Evolutionary conservation across 129 eudicot species (phyloP).

Genomic region (Helianthus annuus): HanXRQr2.0-SUNRISE NC_035443.2:167782921-167783420

Average conservation of each 20-base stretch:
- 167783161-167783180: too few relatives aligned
- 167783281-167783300: too few relatives aligned
- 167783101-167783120: conserved; percentile 41
- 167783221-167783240: too few relatives aligned
- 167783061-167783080: conserved; percentile 74
- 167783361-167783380: not conserved
- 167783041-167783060: conserved; percentile 90
- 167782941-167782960: conserved; percentile 41
- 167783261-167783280: too few relatives aligned
- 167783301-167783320: too few relatives aligned
- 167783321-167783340: too few relatives aligned
- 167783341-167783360: not conserved
- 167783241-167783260: too few relatives aligned
- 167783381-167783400: conserved; percentile 92
- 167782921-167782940: conserved; percentile 38
- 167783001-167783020: conserved; percentile 60
- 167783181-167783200: too few relatives aligned
- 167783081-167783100: conserved; percentile 85
- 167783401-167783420: conserved; percentile 72
- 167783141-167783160: too few relatives aligned
- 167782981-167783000: conserved; percentile 22
- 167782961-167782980: conserved; percentile 21
- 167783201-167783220: too few relatives aligned
- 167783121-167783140: too few relatives aligned
- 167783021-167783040: conserved; percentile 71